These are phyloP conservation scores for Cenchrus fungigraminus DNA, from an alignment of 176 grass and related monocot genomes.

Conservation along the genomic window DNA sequence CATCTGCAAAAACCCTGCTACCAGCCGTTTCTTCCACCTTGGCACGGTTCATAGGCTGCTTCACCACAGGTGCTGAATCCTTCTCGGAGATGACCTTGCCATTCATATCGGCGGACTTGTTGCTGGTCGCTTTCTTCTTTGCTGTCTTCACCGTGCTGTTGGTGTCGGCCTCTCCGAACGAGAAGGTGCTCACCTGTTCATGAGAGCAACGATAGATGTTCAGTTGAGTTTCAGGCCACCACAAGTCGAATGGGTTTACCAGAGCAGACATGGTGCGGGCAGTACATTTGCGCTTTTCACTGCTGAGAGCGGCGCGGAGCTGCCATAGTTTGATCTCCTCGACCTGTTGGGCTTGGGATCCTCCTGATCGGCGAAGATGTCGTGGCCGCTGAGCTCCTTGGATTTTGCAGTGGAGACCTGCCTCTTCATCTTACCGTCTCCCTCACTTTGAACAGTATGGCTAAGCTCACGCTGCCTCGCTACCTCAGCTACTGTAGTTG, in stretches of 20 bases:
- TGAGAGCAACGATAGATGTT: constrained; percentile 3
- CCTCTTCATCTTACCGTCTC: constrained; percentile 52
- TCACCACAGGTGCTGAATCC: constrained; percentile 41
- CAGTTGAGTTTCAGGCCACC: neutral
- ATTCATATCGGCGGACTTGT: constrained; percentile 60
- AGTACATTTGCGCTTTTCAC: constrained; percentile 48
- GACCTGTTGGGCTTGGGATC: constrained; percentile 49
- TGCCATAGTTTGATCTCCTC: constrained; percentile 39
- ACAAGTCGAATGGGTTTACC: neutral
- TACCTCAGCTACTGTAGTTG: constrained; percentile 64
- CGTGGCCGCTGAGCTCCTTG: constrained; percentile 75
- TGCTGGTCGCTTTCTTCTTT: constrained; percentile 52
- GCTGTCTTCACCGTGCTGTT: constrained; percentile 55
- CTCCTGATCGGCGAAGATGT: constrained; percentile 68
- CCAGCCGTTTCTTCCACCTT: constrained; percentile 75
- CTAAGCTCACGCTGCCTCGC: constrained; percentile 83
- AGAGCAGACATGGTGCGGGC: neutral
- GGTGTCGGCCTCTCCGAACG: constrained; percentile 58
- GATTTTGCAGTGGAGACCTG: constrained; percentile 66
- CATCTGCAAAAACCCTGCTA: constrained; percentile 67
- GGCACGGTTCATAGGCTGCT: constrained; percentile 44
- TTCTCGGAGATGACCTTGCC: constrained; percentile 64
- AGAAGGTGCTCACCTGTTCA: constrained; percentile 60
- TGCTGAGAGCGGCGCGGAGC: constrained; percentile 7
- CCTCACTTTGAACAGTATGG: constrained; percentile 48